phyloP scores from a whole-genome alignment of 441 rosid genomes.

The Aleurites moluccanus region DNA sequence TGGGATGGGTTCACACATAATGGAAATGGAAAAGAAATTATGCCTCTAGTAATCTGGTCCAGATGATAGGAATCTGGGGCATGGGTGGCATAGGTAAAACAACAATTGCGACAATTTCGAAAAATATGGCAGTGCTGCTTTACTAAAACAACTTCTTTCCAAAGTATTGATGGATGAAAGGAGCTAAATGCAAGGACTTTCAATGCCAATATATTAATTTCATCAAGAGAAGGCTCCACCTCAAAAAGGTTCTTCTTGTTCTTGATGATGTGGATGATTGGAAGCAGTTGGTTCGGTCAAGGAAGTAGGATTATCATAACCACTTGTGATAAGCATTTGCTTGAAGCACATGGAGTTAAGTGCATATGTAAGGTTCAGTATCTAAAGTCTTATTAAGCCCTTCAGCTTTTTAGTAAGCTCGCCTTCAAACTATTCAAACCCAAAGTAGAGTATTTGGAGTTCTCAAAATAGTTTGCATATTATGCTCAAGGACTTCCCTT shows the following conservation, averaged over 20 bases:
- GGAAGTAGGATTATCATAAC: constrained; percentile 21
- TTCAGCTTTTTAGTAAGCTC: constrained; percentile 12
- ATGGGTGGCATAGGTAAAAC: constrained; percentile 29
- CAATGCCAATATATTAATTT: background rate
- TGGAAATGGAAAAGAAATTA: background rate
- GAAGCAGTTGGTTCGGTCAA: constrained; percentile 2
- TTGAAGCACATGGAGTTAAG: background rate
- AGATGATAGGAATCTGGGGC: background rate
- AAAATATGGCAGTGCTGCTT: background rate
- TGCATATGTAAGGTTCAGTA: background rate
- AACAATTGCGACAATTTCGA: background rate
- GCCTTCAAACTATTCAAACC: constrained; percentile 14
- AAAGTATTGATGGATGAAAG: background rate
- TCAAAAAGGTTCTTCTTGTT: constrained; percentile 7
- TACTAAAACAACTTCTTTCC: background rate
- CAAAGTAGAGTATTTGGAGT: background rate
- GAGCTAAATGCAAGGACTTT: background rate
- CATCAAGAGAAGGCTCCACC: background rate
- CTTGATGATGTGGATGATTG: constrained; percentile 16
- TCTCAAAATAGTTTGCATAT: background rate
- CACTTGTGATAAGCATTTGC: constrained; percentile 5
- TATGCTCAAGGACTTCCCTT: constrained; percentile 16
- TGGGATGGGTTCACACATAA: background rate
- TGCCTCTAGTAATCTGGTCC: background rate
- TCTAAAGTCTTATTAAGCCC: constrained; percentile 7